Base-by-base conservation (phyloP, 2,329 filamentous ascomycete species). In the Diaporthe sp. region DNA sequence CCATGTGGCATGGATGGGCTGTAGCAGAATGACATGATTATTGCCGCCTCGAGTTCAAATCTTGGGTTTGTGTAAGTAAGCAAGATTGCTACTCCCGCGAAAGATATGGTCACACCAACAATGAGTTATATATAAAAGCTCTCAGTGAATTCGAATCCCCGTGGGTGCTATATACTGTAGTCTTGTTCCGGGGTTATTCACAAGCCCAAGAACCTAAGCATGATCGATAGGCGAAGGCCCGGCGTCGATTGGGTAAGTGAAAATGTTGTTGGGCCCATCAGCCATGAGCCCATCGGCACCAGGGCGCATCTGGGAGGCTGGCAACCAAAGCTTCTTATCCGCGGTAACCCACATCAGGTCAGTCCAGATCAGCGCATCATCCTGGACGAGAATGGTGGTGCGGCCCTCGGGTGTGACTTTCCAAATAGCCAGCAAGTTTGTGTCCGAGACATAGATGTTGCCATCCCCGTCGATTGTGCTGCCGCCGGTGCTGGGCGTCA, bases 241-340 rank as follows among this genome's bases (percentile, higher is more conserved):
- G 17, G 76, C 77, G 17, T 77, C 76, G n/a, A 78, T 77, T 3
- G 74, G 76, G 44, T 65, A 78, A 9, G 76, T 77, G 67, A 77
- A 77, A 42, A 76, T 77, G 25, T 78, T 60, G 73, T 76, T 77
- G 5, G 76, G 74, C 3, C 70, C 73, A 37, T 71, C 72, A 4
- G 76, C 76, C 73, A 78, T 71, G 4, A 77, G 44, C 34, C 73
- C 76, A 63, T 74, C 44, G 5, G 55, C 76, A 37, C 73, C 76
- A 49, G 73, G 77, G 4, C 76, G 65, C 73, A 78, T 76, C 55
- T 78, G 77, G 4, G 76, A 78, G 7, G 77, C 76, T 15, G 76
- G 77, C 17, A 78, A 28, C 73, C 70, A 77, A 39, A 78, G 61
- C 37, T 71, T 78, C n/a, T 77, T 74, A 20, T 77, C 76, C 8